Base-by-base conservation (phyloP, 768 basidiomycete species). In the Paxillus rubicundulus region DNA sequence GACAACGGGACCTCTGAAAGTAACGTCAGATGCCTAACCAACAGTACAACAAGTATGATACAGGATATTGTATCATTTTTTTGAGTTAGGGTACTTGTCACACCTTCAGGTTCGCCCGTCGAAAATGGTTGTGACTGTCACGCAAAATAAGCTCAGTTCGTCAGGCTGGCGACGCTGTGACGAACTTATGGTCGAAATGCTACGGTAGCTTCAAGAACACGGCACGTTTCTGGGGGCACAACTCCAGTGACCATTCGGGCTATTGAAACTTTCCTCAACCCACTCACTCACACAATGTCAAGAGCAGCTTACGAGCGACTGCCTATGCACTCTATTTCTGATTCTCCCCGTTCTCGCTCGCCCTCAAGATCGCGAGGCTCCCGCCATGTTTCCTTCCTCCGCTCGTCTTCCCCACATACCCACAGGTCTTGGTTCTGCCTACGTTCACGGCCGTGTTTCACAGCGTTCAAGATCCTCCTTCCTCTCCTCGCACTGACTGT, bases 231-330 rank as follows among this genome's bases (percentile, higher is more conserved):
- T 6, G 37, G 6, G n/a, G n/a, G 37, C 18, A 38, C 37, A 6
- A n/a, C 37, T n/a, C 37, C 37, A 38, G n/a, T 38, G n/a, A 38
- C n/a, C 37, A 18, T 17, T 38, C 37, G 8, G n/a, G 17, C 9
- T 10, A n/a, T 38, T 9, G n/a, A 17, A 10, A 12, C 13, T 3
- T 21, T 42, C 18, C 10, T 18, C 21, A 7, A 20, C 40, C 13
- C 18, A 10, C 20, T 27, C 41, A 27, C 41, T 27, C 41, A 27
- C 41, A 24, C 14, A 56, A 69, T 76, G 78, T 70, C 73, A 36
- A 69, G 72, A 53, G 64, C 61, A 52, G 71, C 70, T 46, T 76
- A 80, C 66, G 77, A 78, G 58, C 75, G 78, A 45, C 71, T 80
- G 12, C 80, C 81, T 30, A 72, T 80, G 72, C 79, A 79, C 65